phyloP scores from a whole-genome alignment of 2,329 filamentous ascomycete genomes.

The Diaporthe longicolla region DNA sequence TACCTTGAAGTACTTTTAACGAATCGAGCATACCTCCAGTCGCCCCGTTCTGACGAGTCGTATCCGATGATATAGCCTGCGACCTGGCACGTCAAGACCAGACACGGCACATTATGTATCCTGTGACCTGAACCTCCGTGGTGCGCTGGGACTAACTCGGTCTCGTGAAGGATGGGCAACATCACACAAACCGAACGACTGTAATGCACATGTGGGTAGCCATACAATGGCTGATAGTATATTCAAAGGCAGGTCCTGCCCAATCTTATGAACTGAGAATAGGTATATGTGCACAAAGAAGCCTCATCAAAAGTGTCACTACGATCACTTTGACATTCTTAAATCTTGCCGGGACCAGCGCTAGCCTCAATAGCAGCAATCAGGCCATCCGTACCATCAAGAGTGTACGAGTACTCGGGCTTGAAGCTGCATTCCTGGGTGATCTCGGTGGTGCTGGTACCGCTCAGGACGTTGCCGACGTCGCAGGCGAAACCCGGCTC shows the following conservation, averaged over 20 bases:
- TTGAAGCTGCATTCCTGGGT: slow-evolving; percentile 19
- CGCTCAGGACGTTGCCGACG: slow-evolving; percentile 36
- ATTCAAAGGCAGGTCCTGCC: slow-evolving; percentile 21
- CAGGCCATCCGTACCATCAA: background rate
- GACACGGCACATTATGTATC: background rate
- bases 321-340: background rate
- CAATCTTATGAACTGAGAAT: slow-evolving; percentile 2
- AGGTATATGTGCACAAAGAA: slow-evolving; percentile 19
- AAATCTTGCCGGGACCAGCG: slow-evolving; percentile 27
- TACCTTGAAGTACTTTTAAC: background rate
- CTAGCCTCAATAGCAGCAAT: slow-evolving; percentile 14
- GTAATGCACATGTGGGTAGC: background rate
- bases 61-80: background rate
- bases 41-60: background rate
- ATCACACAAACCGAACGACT: too few relatives aligned
- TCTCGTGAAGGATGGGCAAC: too few relatives aligned
- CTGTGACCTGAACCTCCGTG: background rate
- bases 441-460: slow-evolving; percentile 14
- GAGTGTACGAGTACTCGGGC: background rate
- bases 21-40: background rate
- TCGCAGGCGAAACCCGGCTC: slow-evolving; percentile 27
- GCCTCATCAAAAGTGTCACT: background rate
- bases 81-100: too few relatives aligned
- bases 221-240: background rate
- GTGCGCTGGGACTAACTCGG: rapidly evolving